Conservation (phyloP, 768 basidiomycete species). For the Russula sp. region DNA sequence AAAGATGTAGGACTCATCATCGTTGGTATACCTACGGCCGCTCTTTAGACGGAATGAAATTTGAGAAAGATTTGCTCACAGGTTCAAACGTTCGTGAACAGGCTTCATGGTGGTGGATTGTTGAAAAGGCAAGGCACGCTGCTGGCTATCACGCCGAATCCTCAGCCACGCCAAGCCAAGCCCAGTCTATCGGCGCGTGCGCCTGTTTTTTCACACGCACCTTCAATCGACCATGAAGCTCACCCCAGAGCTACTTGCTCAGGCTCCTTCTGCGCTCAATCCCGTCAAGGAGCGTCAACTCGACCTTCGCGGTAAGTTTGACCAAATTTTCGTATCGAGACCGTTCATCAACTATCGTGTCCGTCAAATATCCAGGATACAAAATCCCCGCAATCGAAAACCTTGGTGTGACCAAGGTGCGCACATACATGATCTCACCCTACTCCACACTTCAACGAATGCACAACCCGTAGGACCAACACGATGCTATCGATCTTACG, state of each 20-base stretch:
- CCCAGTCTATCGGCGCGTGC: background rate
- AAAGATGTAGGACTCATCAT: slow-evolving; percentile 72
- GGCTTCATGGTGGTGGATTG: slow-evolving; percentile 50
- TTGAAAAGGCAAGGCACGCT: slow-evolving; percentile 23
- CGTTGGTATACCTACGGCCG: slow-evolving; percentile 52
- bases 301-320: slow-evolving; percentile 72
- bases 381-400: slow-evolving; percentile 97
- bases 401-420: slow-evolving; percentile 83
- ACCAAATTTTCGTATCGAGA: background rate
- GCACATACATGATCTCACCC: slow-evolving; percentile 29
- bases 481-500: slow-evolving; percentile 90
- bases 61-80: slow-evolving; percentile 38
- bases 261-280: slow-evolving; percentile 71
- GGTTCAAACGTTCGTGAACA: slow-evolving; percentile 65
- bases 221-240: slow-evolving; percentile 60
- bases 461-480: slow-evolving; percentile 60
- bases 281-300: slow-evolving; percentile 86
- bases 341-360: slow-evolving; percentile 10
- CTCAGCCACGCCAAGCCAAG: background rate
- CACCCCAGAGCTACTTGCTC: slow-evolving; percentile 88
- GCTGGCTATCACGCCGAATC: background rate
- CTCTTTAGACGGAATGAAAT: slow-evolving; percentile 21
- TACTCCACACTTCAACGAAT: slow-evolving; percentile 2
- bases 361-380: slow-evolving; percentile 43
- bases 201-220: background rate